Base-by-base conservation (phyloP, 495 filamentous ascomycete genomes). In the Trichoderma asperelloides region DNA sequence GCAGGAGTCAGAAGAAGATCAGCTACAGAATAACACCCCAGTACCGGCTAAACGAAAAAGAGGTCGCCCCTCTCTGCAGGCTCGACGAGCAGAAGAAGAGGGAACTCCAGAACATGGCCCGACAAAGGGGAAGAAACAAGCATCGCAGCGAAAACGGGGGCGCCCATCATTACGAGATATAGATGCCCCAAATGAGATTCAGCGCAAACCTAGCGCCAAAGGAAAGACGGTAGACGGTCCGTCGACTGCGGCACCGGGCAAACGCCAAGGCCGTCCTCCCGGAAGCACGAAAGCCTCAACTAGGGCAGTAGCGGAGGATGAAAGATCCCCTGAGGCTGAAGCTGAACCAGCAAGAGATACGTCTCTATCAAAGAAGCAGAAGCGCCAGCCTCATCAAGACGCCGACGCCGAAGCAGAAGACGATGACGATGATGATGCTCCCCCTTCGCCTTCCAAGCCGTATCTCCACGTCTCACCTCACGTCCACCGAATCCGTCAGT, bases 381-480 rank as follows among this genome's bases (percentile, higher is more conserved):
- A 68, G 30, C 51, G 43, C 16, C 30, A 49, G 30, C 1, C 55
- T 30, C 55, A 60, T 13, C 23, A 13, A 27, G 23, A 27, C 28
- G 55, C 25, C 11, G 55, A 11, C 5, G 57, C 40, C 1, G 45
- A 15, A 23, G 37, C 43, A 27, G 43, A 67, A 12, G 65, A 49
- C 23, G 65, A 21, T 18, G 43, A 51, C 1, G 45, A 23, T n/a
- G 43, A 67, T 28, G 45, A 60, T 25, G 25, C 13, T 8, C 55
- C 55, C 15, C 55, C 73, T 30, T 57, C 67, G 0, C 68, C 62
- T 12, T 60, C 21, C n/a, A 41, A 68, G 25, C 73, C 73, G 27
- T 80, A 79, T 66, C 74, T 73, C 28, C 77, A 80, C 55, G 73
- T 83, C 25, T 66, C 74, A 8, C 68, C 79, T n/a, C 76, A 70